Conservation (phyloP, 78 protist species). For the Dictyostelium citrinum region DNA sequence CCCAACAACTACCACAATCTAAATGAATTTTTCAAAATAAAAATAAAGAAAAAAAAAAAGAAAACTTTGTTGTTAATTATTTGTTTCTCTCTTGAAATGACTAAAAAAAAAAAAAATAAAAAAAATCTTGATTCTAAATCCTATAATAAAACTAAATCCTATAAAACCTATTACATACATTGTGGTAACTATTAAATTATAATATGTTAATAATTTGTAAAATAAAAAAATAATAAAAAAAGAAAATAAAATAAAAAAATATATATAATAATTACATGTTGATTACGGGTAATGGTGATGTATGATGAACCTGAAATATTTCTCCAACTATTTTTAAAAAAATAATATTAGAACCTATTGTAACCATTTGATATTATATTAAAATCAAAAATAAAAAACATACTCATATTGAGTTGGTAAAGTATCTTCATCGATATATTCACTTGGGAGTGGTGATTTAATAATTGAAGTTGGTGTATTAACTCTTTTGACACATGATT, state of each 20-base stretch:
- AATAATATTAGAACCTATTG: too few relatives aligned
- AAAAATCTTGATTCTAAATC: neutral
- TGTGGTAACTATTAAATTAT: conserved; percentile 13
- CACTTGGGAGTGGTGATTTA: conserved; percentile 43
- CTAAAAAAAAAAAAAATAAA: too few relatives aligned
- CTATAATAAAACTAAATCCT: neutral
- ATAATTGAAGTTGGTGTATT: neutral
- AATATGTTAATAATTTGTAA: neutral
- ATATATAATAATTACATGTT: conserved; percentile 13
- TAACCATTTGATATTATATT: too few relatives aligned
- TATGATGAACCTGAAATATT: conserved; percentile 15
- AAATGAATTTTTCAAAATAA: neutral
- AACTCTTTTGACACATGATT: conserved; percentile 47
- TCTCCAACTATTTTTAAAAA: conserved; percentile 39
- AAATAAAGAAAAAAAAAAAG: neutral
- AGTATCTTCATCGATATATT: neutral
- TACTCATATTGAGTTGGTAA: conserved; percentile 28
- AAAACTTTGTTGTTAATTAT: neutral
- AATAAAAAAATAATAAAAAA: too few relatives aligned
- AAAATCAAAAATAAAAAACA: neutral
- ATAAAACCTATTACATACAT: neutral
- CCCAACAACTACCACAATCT: conserved; percentile 7
- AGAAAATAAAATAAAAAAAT: neutral
- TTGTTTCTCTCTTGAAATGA: neutral
- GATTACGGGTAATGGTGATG: conserved; percentile 39